Conservation (phyloP, 805 yeast genomes). For the Spathaspora passalidarum region DNA sequence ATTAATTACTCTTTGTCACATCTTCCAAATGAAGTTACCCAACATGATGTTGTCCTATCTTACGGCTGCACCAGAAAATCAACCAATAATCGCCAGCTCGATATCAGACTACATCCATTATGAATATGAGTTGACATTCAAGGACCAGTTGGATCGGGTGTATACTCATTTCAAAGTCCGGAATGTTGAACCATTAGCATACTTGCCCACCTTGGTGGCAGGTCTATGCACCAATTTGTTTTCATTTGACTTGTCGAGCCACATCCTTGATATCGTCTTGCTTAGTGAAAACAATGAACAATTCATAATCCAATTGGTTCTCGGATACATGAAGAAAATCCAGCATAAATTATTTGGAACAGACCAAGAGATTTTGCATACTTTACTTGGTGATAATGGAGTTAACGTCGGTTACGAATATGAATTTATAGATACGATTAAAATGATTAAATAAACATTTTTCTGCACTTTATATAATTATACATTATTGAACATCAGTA, state of each 20-base stretch:
- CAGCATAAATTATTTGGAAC: slow-evolving; percentile 50
- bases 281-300: slow-evolving; percentile 67
- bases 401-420: slow-evolving; percentile 49
- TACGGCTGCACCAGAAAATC: slow-evolving; percentile 4
- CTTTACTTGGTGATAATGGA: slow-evolving; percentile 28
- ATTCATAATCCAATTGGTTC: slow-evolving; percentile 47
- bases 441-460: slow-evolving; percentile 14
- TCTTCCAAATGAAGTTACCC: slow-evolving; percentile 31
- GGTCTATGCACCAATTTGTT: slow-evolving; percentile 46
- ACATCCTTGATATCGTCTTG: slow-evolving; percentile 55
- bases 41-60: slow-evolving; percentile 12
- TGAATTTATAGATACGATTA: slow-evolving; percentile 44
- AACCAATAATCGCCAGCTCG: slow-evolving; percentile 5
- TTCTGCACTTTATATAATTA: neutral
- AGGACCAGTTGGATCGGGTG: slow-evolving; percentile 40
- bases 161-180: slow-evolving; percentile 48
- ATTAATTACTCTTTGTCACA: slow-evolving; percentile 36
- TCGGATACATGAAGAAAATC: slow-evolving; percentile 50
- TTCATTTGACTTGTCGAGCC: slow-evolving; percentile 43
- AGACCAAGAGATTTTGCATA: slow-evolving; percentile 41
- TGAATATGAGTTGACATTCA: slow-evolving; percentile 49
- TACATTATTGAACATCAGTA: slow-evolving; percentile 14
- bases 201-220: slow-evolving; percentile 40
- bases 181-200: slow-evolving; percentile 39
- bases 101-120: slow-evolving; percentile 6